These are phyloP conservation scores for Nothopassalora personata DNA, from an alignment of 2,329 filamentous ascomycete genomes.

Conservation along the genomic window DNA sequence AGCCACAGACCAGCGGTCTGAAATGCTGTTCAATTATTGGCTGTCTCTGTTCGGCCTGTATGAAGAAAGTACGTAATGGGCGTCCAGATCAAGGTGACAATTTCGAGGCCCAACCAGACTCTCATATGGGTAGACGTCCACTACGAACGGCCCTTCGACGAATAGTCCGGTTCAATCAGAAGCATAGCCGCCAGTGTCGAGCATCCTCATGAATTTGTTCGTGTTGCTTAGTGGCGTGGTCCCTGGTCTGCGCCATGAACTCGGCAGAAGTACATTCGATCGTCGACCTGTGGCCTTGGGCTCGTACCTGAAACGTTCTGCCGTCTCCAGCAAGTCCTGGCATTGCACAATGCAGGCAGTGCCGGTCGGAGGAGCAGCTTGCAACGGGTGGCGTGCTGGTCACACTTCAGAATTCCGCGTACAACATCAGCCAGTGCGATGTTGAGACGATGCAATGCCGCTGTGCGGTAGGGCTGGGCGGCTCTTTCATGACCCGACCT, in stretches of 20 bases:
- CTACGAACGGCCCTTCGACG: not conserved
- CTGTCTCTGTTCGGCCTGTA: not conserved
- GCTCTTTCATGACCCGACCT: not conserved
- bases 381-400: slow-evolving; percentile 12
- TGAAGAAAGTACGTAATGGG: not conserved
- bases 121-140: not conserved
- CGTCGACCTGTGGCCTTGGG: not conserved
- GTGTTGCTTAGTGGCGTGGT: not conserved
- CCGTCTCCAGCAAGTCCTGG: not conserved
- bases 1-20: not conserved
- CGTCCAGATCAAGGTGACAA: not conserved
- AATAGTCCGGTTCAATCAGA: not conserved
- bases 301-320: not conserved
- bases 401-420: not conserved
- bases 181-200: not conserved
- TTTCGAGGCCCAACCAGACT: not conserved
- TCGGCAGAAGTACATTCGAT: not conserved
- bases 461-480: slow-evolving; percentile 2
- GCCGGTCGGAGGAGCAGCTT: not conserved
- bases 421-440: slow-evolving; percentile 4
- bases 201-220: not conserved
- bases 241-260: not conserved
- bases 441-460: not conserved
- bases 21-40: not conserved
- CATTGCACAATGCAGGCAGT: not conserved